Evolutionary conservation across 495 filamentous ascomycete genomes (phyloP), one percentile per base, ranked within the genome.

Genomic region (Gamarada debralockiae): DNA sequence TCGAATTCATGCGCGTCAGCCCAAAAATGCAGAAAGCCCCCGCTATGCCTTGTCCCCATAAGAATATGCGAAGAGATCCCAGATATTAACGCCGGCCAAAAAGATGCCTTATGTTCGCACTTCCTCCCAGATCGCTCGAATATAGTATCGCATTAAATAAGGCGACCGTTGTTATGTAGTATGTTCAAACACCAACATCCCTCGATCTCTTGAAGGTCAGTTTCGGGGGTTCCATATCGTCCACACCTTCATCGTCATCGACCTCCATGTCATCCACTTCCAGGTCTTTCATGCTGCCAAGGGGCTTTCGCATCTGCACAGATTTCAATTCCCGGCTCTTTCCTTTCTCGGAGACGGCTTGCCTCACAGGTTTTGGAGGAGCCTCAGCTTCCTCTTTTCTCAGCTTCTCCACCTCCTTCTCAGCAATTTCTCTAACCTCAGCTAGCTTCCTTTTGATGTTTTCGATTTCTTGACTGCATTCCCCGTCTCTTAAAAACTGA

Each of bases 401-500:
- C 3, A 81, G 53, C 25, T 76, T 73, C 53, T 81, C 83, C 14
- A 84, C 73, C 52, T 89, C 72, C 37, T 70, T 65, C 50, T 79
- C 71, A 3, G 84, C 80, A 22, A 77, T 57, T 46, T 81, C 80
- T 53, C 79, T 75, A 12, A 83, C 78, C 60, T 87, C 81, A 13
- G 52, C 60, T 21, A 85, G 69, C 2, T 74, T 70, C 47, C 72
- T 70, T 61, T 84, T 81, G 38, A 90, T 86, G 23, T 80, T 82
- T 12, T 76, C 70, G 14, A 95, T 76, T 68, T 95, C 88, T 18
- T 78, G 74, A 15, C 70, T 73, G 67, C 91, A 96, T 53, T 92
- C 84, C 18, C 90, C 91, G 48, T 87, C 82, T 18, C 91, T 81
- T 12, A 96, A 75, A 51, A 95, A 89, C 63, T 93, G 87, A 65